phyloP scores from a whole-genome alignment of 306 rosid species.

The Rubus parviflorus region DNA sequence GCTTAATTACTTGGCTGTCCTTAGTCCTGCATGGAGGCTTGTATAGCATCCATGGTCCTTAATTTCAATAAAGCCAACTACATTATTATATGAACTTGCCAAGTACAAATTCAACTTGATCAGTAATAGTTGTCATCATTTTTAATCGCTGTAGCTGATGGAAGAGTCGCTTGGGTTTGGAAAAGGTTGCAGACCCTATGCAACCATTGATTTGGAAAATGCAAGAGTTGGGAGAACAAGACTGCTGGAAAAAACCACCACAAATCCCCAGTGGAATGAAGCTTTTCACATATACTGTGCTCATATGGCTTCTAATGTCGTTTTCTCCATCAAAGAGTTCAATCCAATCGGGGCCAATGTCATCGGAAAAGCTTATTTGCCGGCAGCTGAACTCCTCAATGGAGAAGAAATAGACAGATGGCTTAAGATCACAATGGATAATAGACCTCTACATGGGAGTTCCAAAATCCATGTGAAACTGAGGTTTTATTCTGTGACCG shows the following conservation, averaged over 20 bases:
- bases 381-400: slow-evolving; percentile 26
- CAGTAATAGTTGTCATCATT: neutral
- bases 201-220: slow-evolving; percentile 44
- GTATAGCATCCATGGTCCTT: neutral
- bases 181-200: slow-evolving; percentile 33
- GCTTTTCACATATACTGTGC: slow-evolving; percentile 49
- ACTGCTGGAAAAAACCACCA: slow-evolving; percentile 13
- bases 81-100: neutral
- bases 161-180: slow-evolving; percentile 16
- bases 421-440: slow-evolving; percentile 29
- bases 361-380: slow-evolving; percentile 45
- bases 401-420: slow-evolving; percentile 40
- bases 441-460: slow-evolving; percentile 25
- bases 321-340: slow-evolving; percentile 43
- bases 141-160: slow-evolving; percentile 25
- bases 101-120: neutral
- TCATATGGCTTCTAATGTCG: slow-evolving; percentile 33
- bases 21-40: slow-evolving; percentile 6
- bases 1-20: neutral
- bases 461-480: slow-evolving; percentile 39
- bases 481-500: slow-evolving; percentile 24
- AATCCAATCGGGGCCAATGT: slow-evolving; percentile 38
- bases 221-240: slow-evolving; percentile 45
- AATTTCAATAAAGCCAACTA: neutral
- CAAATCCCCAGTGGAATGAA: slow-evolving; percentile 43